Evolutionary conservation across 2,329 filamentous ascomycete genomes (phyloP).

Genomic region (Diaporthe humulicola): DNA sequence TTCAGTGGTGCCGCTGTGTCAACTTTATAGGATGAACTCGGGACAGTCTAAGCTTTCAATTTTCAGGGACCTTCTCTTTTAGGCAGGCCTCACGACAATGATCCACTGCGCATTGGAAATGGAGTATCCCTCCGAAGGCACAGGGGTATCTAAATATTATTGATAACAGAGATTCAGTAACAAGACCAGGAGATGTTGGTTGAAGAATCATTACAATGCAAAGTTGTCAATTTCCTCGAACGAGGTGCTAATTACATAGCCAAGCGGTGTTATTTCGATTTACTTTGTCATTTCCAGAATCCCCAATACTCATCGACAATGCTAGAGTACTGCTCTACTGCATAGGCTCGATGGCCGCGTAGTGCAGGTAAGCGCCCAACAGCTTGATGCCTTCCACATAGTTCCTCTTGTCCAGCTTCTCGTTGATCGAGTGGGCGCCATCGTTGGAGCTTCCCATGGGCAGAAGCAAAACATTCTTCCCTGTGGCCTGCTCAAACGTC

Average conservation of each 20-base stretch:
- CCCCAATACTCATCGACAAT: not conserved
- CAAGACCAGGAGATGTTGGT: not conserved
- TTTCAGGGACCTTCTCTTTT: constrained; percentile 15
- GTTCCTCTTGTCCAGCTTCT: constrained; percentile 96
- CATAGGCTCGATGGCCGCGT: constrained; percentile 89
- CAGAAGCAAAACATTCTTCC: constrained; percentile 95
- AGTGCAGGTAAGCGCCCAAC: constrained; percentile 94
- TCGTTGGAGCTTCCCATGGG: constrained; percentile 99
- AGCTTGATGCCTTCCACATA: constrained; percentile 99
- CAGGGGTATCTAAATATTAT: not conserved
- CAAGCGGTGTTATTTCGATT: not conserved
- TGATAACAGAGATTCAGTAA: not conserved
- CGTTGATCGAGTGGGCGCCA: constrained; percentile 96
- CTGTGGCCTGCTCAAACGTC: constrained; percentile 96
- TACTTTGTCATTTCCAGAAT: not conserved
- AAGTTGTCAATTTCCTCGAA: not conserved
- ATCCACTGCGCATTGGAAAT: not conserved
- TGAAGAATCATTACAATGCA: not conserved
- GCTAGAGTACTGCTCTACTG: constrained; percentile 10
- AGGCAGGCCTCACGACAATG: not conserved
- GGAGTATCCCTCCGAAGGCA: not conserved
- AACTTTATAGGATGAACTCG: constrained; percentile 11
- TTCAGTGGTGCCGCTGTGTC: constrained; percentile 16
- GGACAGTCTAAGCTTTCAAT: constrained; percentile 7
- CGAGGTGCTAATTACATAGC: not conserved